A percentile compares a stretch with the other conserved stretches of the same genome.
These are phyloP conservation scores for Colletotrichum costaricense DNA, from an alignment of 2,329 filamentous ascomycete genomes.

Conservation along the genomic window DNA sequence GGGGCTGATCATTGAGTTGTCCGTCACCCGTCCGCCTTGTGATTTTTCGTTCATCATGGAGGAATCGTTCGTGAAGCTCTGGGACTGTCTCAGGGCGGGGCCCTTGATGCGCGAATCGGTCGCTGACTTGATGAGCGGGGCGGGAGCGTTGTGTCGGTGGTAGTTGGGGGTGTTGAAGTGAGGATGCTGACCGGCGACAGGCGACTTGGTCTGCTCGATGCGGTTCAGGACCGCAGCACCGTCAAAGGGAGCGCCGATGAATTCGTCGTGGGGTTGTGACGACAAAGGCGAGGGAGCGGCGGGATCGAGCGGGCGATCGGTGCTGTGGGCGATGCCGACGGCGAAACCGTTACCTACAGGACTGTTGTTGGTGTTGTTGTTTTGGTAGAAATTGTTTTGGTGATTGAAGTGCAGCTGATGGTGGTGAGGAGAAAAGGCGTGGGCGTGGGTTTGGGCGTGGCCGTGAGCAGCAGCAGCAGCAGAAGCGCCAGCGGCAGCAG, in stretches of 20 bases:
- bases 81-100: constrained; percentile 72
- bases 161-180: constrained; percentile 39
- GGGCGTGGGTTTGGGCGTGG: constrained; percentile 66
- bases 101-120: constrained; percentile 64
- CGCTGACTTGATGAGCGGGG: constrained; percentile 59
- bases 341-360: constrained; percentile 39
- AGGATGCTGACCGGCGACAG: constrained; percentile 37
- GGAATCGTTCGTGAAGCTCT: constrained; percentile 69
- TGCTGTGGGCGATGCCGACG: constrained; percentile 30
- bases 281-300: constrained; percentile 49
- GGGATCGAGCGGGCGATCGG: constrained; percentile 47
- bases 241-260: constrained; percentile 75
- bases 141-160: constrained; percentile 44
- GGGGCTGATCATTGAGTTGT: constrained; percentile 62
- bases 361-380: constrained; percentile 31
- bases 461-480: constrained; percentile 1
- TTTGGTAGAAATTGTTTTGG: constrained; percentile 22
- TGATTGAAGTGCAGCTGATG: constrained; percentile 25
- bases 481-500: not conserved
- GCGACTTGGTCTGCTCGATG: constrained; percentile 64
- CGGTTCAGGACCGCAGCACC: constrained; percentile 70
- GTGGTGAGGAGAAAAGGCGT: constrained; percentile 83
- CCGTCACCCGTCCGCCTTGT: constrained; percentile 44
- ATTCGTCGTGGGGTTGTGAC: constrained; percentile 61
- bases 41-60: constrained; percentile 61